Base-by-base conservation (phyloP, 805 yeast genomes). In the Candida koratica region DNA sequence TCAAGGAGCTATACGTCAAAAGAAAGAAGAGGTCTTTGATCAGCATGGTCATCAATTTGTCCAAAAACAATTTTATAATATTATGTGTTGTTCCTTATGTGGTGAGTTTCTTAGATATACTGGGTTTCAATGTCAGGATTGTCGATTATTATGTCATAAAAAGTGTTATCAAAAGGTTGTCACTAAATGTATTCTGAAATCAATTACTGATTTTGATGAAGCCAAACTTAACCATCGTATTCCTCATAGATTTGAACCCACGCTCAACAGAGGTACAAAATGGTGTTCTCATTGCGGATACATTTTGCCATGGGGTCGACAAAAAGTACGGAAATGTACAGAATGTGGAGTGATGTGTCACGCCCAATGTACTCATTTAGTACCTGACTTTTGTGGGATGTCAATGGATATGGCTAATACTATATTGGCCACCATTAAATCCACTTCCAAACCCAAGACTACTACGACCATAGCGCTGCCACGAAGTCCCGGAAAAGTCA, bases 251-350 rank as follows among this genome's bases (percentile, higher is more conserved):
- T 90, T 90, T 58, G 96, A 85, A 47, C 89, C 90, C n/a, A 77
- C 79, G 17, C 75, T 93, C 12, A 93, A 93, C 54, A 81, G 88
- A 61, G 94, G 96, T 51, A 94, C 99, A 2, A 89, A 90, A 55
- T 93, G 99, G 99, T 93, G 99, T 64, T 93, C 97, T 51, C 99
- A 93, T 58, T 93, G 99, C 73, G 99, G 99, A 43, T 87, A 87
- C 55, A 80, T 93, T 35, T 70, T 93, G 44, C 97, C 98, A 12
- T 82, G 96, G 83, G 96, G 97, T 36, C 78, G 82, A 52, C 88
- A 87, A 59, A 88, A 85, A 49, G 94, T 89, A 8, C 74, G 96
- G 34, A 93, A 87, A 58, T 90, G 98, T 71, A 67, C 83, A 4
- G 93, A 84, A 47, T 93, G 98, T 77, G 95, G 95, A 19, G 78